These are phyloP conservation scores for Barnettozyma siamensis DNA, from an alignment of 805 yeast genomes.

Conservation along the genomic window DNA sequence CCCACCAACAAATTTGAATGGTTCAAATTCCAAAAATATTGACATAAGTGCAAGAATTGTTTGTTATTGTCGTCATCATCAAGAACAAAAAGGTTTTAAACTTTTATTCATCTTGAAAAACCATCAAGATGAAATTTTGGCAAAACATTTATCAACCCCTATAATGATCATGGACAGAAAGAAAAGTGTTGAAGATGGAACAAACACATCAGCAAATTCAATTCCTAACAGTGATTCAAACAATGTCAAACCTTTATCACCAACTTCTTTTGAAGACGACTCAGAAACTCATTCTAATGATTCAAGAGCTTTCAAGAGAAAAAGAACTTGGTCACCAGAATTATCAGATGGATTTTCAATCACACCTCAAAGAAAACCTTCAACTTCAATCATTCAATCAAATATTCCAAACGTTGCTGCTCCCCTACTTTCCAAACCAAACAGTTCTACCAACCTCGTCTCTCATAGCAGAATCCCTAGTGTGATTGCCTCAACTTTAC, in stretches of 20 bases:
- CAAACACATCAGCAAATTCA: constrained; percentile 3
- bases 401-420: neutral
- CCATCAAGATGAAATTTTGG: constrained; percentile 55
- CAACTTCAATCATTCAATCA: constrained; percentile 29
- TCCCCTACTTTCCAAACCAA: constrained; percentile 7
- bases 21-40: constrained; percentile 31
- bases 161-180: constrained; percentile 95
- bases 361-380: constrained; percentile 29
- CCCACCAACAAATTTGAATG: constrained; percentile 36
- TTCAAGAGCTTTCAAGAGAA: constrained; percentile 41
- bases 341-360: constrained; percentile 34
- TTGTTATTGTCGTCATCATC: constrained; percentile 95
- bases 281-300: constrained; percentile 43
- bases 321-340: constrained; percentile 35
- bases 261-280: constrained; percentile 57
- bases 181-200: constrained; percentile 29
- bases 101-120: constrained; percentile 64
- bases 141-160: constrained; percentile 62
- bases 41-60: constrained; percentile 71
- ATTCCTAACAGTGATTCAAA: constrained; percentile 15
- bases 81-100: constrained; percentile 80
- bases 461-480: constrained; percentile 10
- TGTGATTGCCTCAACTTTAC: constrained; percentile 6
- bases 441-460: constrained; percentile 11
- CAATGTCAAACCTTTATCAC: constrained; percentile 42